Base-by-base conservation (phyloP, 371 early-diverging fungal genomes). In the Nematocida sp. region DNA sequence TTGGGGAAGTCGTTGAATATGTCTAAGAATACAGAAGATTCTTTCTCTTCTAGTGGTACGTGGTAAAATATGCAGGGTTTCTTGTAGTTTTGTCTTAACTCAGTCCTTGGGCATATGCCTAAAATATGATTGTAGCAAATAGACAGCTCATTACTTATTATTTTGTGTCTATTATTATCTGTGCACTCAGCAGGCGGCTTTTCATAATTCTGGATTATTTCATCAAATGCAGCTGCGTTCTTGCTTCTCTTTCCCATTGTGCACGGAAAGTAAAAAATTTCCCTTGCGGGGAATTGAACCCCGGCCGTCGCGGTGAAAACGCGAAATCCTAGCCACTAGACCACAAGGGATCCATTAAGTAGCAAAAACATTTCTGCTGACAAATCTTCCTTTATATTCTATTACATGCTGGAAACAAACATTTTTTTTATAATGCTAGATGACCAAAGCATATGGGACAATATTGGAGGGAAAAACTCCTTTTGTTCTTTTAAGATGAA, bases 401-500 rank as follows among this genome's bases (percentile, higher is more conserved):
- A 27, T 58, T 58, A 58, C n/a, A 58, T 58, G 9, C 7, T 0
- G 39, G 18, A 50, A 50, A 18, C 15, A 39, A 45, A 45, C 27
- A 71, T 80, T 80, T 82, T 72, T 72, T 66, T 55, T 55, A 45
- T 62, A 9, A 71, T 72, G 80, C n/a, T 86, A 84, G 73, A 75
- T 46, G 86, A 86, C 80, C 75, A 84, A 67, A 75, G 64, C 54
- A 85, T 86, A 33, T 87, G 87, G 87, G 62, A 82, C 27, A 73
- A 46, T 45, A 87, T 87, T 40, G 85, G 87, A 46, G 73, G 69
- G n/a, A 72, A 76, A 44, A 60, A 45, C 27, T 76, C 73, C 13
- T 83, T 83, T 42, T 72, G 84, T 33, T 62, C 84, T 23, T 88
- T 83, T 73, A 86, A 85, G 71, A 74, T 84, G 87, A 92, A 91